Conservation (phyloP, 192 early-diverging fungal genomes). For the Gaertneriomyces sp. region DNA sequence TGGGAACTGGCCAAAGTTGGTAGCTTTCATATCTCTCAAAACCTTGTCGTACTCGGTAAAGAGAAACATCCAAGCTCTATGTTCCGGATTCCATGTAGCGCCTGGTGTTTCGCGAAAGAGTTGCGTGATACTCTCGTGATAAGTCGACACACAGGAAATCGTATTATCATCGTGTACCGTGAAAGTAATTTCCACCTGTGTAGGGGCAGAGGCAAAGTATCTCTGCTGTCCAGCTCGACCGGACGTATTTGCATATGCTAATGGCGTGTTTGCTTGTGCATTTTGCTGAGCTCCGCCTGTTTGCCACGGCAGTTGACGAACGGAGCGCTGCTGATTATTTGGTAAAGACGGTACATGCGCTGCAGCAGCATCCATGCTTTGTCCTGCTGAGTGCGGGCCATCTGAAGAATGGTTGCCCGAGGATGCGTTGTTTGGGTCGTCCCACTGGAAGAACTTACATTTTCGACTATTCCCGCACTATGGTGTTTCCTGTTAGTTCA, state of each 20-base stretch:
- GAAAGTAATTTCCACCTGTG: slow-evolving; percentile 3
- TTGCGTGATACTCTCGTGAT: neutral
- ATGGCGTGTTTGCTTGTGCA: neutral
- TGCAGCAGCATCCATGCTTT: neutral
- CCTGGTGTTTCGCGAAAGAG: slow-evolving; percentile 8
- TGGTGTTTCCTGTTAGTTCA: neutral
- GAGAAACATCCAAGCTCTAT: neutral
- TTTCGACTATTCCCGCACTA: neutral
- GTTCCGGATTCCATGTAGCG: slow-evolving; percentile 1
- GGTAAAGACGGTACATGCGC: neutral
- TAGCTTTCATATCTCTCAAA: neutral
- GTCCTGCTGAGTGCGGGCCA: neutral
- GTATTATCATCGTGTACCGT: slow-evolving; percentile 2
- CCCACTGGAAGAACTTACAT: slow-evolving; percentile 24
- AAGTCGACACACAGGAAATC: slow-evolving; percentile 1
- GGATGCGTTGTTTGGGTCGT: neutral
- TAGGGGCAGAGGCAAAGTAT: neutral
- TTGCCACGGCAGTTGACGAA: neutral
- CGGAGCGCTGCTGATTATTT: neutral
- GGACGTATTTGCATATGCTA: neutral
- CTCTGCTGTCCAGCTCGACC: neutral
- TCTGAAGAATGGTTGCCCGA: neutral
- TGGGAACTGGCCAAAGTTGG: neutral
- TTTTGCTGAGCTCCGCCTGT: neutral
- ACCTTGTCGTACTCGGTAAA: neutral